Evolutionary conservation across 23 red algal genomes (phyloP), one percentile per base, ranked within the genome.

Genomic region (Gracilariopsis chorda): DNA sequence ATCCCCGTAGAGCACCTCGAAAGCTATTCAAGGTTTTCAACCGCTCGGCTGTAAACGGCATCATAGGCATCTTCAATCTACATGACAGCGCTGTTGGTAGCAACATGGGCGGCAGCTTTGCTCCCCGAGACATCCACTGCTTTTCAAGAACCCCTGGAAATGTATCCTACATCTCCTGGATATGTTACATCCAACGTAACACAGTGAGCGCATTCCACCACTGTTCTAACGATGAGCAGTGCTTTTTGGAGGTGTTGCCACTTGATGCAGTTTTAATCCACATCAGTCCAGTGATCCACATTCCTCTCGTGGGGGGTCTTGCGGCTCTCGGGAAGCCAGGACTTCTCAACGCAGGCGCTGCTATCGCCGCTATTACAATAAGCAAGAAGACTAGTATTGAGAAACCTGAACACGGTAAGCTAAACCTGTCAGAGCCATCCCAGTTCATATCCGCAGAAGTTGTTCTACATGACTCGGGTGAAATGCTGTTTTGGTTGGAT

Each of bases 21-120:
- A 77, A 63, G 40, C 51, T 89, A 34, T 89, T 78, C 29, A 89
- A 89, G 51, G 44, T 89, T 11, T 89, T 89, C 58, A 89, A 89
- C 78, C 70, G 72, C 1, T 63, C 48, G 16, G 13, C 51, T 44
- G 85, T 89, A 1, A 59, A 53, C 51, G 69, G 68, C 14, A 32
- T 89, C 17, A 46, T 89, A 27, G 65, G 85, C 49, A 14, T 89
- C 33, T 89, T 89, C 46, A 89, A 89, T 63, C 48, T 89, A 34
- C 17, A 89, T 23, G 14, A 41, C 28, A 48, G 14, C 59, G 23
- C 40, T 55, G 28, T 48, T 24, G 8, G 33, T 73, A 23, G 20
- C 29, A 40, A 65, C 39, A 64, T 44, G 40, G 39, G 44, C 24
- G 70, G 67, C 3, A 32, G n/a, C 7, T 89, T 89, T 61, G 30